phyloP scores from a whole-genome alignment of 2,329 filamentous ascomycete genomes.

The Diatrype stigma region DNA sequence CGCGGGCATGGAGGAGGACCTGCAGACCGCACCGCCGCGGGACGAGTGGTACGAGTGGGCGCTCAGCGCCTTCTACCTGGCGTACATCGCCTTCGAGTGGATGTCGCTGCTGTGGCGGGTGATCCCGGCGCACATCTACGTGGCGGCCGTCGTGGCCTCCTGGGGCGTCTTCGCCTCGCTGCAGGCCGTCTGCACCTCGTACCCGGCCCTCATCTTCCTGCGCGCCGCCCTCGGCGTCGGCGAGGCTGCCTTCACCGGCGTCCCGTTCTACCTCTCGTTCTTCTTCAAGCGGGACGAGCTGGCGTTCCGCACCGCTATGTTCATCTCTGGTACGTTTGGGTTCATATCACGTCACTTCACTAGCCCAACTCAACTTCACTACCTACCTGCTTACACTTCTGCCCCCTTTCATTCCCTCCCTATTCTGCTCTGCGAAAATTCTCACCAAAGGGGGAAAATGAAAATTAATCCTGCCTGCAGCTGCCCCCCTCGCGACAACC shows the following conservation, averaged over 20 bases:
- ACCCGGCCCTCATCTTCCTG: constrained; percentile 51
- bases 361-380: no score
- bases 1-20: constrained; percentile 59
- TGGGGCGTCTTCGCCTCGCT: constrained; percentile 79
- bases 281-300: constrained; percentile 67
- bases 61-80: constrained; percentile 57
- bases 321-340: constrained; percentile 63
- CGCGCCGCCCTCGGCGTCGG: constrained; percentile 57
- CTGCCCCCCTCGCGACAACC: constrained; percentile 70
- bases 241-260: constrained; percentile 62
- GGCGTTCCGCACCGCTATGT: constrained; percentile 79
- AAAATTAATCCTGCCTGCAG: no score
- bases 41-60: constrained; percentile 56
- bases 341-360: no score
- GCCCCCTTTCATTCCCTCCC: no score
- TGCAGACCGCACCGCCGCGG: constrained; percentile 45
- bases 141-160: constrained; percentile 57
- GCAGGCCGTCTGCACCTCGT: constrained; percentile 64
- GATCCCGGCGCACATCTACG: constrained; percentile 57
- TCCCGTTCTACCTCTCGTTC: constrained; percentile 61
- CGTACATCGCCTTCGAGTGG: constrained; percentile 63
- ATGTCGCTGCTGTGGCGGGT: constrained; percentile 59
- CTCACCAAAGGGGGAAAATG: no score
- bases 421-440: no score
- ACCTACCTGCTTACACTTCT: no score